Conservation (phyloP, 148 eudicot genomes). For the Fagopyrum tataricum region DNA sequence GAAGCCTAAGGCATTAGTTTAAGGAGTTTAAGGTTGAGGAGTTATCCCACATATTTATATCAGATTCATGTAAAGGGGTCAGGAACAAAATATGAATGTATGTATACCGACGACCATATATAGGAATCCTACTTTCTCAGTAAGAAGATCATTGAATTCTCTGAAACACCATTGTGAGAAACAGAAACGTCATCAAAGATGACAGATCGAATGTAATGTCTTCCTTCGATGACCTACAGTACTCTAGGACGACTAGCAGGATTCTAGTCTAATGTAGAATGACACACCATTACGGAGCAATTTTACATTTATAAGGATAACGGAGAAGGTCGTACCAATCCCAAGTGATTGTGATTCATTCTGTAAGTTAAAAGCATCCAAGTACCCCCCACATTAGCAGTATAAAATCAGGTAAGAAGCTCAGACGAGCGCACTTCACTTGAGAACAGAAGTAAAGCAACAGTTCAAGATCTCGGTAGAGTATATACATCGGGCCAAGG, state of each 20-base stretch:
- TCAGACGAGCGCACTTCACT: background rate
- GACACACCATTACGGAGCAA: background rate
- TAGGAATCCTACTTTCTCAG: background rate
- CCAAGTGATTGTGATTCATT: background rate
- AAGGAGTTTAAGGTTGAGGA: background rate
- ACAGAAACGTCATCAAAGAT: background rate
- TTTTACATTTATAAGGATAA: background rate
- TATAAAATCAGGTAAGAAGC: background rate
- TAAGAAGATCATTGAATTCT: background rate
- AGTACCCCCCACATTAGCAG: background rate
- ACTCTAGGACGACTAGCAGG: background rate
- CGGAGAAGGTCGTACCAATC: background rate
- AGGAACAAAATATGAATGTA: background rate
- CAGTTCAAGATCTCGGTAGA: background rate
- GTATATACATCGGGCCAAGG: background rate
- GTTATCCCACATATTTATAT: background rate
- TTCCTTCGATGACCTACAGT: background rate
- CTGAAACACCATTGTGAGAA: background rate
- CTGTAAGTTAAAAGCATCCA: background rate
- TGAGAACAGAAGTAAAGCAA: background rate
- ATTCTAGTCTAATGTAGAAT: background rate
- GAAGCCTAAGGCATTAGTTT: background rate
- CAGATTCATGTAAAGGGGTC: background rate
- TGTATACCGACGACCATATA: background rate
- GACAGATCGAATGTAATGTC: background rate